Base-by-base conservation (phyloP, 495 filamentous ascomycete species). In the Talaromyces liani region DNA sequence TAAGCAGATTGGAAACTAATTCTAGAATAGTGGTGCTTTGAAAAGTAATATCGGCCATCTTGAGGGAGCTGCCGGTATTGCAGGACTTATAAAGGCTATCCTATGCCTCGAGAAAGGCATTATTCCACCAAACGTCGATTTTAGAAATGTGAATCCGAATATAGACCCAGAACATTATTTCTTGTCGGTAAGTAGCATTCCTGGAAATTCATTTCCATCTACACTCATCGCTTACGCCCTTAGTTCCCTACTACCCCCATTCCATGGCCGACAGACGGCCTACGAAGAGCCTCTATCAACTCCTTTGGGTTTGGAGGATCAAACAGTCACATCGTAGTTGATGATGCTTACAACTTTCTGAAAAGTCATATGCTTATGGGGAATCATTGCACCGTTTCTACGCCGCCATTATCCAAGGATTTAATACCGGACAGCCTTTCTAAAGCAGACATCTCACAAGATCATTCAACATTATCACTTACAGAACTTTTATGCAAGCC, bases 21-120 rank as follows among this genome's bases (percentile, higher is more conserved):
- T 31, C 29, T 7, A 31, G 29, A 7, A 31, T 7, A 31, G 29
- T 29, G 79, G 79, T 0, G 68, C 72, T 6, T 59, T 80, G 45
- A 82, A 82, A 57, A 65, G 75, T 4, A 80, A 77, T 56, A 64
- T 82, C 41, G 79, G 79, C 0, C 79, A 82, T 4, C 27, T 72
- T 9, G 76, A 77, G 58, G 70, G 65, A 0, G 65, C 70, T 1
- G 72, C 69, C 63, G 76, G 75, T 14, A 12, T 78, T 7, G 73
- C 75, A 0, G 70, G 68, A 20, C 59, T 78, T 2, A 73, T 78
- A 34, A 78, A 79, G 45, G 67, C 67, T 4, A 62, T 74, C 4
- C 29, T 75, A 41, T 67, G 70, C 56, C 36, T 76, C 14, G 74
- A 75, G 54, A 74, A 73, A 9, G 57, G 66, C 6, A 58, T 69